A percentile compares a stretch with the other conserved stretches of the same genome.
These are phyloP conservation scores for Cladorrhinum sp. DNA, from an alignment of 2,329 filamentous ascomycete genomes.

Conservation along the genomic window DNA sequence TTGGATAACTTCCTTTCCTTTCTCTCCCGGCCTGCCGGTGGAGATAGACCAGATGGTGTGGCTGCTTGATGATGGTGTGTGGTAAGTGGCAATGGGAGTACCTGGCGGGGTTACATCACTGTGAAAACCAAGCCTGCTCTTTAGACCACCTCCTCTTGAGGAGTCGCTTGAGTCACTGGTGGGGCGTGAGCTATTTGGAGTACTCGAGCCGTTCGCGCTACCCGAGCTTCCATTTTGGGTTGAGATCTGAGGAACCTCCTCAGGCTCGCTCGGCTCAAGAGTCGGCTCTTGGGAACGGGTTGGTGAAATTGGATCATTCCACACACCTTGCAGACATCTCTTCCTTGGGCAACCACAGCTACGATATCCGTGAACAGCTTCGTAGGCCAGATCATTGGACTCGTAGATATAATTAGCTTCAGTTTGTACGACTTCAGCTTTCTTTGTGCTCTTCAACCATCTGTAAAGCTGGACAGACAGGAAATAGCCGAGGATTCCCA, in stretches of 20 bases:
- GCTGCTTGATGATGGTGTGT: neutral
- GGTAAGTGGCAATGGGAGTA: neutral
- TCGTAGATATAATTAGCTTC: neutral
- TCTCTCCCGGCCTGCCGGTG: neutral
- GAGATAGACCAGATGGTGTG: neutral
- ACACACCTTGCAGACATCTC: neutral
- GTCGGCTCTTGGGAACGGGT: neutral
- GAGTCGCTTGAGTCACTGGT: no score
- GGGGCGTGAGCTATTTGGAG: no score
- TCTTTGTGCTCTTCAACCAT: neutral
- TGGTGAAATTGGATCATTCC: neutral
- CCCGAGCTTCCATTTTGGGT: neutral
- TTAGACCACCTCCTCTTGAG: no score
- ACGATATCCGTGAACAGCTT: neutral
- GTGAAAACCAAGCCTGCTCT: neutral
- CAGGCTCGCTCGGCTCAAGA: neutral
- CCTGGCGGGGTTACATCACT: neutral
- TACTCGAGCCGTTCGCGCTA: neutral
- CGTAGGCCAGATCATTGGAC: neutral
- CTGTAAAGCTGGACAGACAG: neutral
- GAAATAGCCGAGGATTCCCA: neutral
- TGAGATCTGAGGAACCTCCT: neutral
- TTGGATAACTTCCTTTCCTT: neutral
- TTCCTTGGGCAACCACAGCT: neutral
- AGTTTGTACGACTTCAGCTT: neutral